These are phyloP conservation scores for Pseudogymnoascus sp. DNA, from an alignment of 2,329 filamentous ascomycete species.

Conservation along the genomic window DNA sequence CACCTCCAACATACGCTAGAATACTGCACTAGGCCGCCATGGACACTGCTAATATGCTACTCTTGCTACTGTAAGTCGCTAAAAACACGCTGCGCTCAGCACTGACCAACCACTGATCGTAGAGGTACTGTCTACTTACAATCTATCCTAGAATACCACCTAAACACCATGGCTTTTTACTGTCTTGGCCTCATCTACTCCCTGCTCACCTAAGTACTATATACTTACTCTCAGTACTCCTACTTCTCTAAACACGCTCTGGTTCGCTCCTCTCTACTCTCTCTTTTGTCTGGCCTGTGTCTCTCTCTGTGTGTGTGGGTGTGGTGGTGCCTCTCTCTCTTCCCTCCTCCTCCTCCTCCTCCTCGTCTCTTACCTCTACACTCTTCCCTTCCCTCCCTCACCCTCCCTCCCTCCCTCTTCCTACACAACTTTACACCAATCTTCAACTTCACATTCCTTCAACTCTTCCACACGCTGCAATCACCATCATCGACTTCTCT, in stretches of 20 bases:
- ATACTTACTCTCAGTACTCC: neutral
- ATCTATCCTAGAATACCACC: neutral
- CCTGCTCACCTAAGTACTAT: neutral
- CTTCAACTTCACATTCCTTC: neutral
- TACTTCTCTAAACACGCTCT: neutral
- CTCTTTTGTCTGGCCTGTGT: neutral
- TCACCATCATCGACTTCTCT: conserved; percentile 14
- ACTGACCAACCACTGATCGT: neutral
- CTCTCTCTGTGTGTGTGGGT: neutral
- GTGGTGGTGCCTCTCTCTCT: neutral
- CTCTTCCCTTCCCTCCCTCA: neutral
- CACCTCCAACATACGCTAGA: no score
- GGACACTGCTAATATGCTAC: neutral
- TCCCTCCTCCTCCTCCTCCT: neutral
- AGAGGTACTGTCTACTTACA: neutral
- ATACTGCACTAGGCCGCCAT: no score
- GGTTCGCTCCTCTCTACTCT: neutral
- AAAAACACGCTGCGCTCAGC: neutral
- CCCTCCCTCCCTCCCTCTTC: neutral
- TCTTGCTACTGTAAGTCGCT: neutral
- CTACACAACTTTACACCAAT: conserved; percentile 4
- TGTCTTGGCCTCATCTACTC: neutral
- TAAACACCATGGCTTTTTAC: neutral
- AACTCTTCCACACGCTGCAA: neutral
- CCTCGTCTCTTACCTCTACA: conserved; percentile 2